Conservation (phyloP, 2,329 filamentous ascomycete genomes). For the Fusarium coicis region DNA sequence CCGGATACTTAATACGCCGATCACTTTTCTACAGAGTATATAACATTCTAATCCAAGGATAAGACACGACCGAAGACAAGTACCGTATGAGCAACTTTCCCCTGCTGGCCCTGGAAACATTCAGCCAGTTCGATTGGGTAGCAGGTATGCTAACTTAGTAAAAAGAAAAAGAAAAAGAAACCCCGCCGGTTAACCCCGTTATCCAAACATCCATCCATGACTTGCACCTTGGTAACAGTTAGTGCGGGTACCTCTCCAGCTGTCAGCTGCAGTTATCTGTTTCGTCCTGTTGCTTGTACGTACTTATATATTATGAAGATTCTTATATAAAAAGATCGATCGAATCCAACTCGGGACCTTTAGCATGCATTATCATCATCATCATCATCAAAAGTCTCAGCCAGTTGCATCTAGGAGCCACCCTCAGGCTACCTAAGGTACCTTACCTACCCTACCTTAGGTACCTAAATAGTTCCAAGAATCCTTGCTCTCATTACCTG, state of each 20-base stretch:
- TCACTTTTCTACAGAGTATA: slow-evolving; percentile 22
- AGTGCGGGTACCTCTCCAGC: neutral
- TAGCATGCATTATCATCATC: neutral
- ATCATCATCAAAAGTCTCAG: neutral
- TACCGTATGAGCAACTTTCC: neutral
- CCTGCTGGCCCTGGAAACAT: slow-evolving; percentile 14
- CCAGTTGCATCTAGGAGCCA: neutral
- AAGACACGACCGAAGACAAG: neutral
- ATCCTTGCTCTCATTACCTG: slow-evolving; percentile 6
- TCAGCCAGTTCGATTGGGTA: slow-evolving; percentile 26
- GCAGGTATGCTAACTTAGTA: neutral
- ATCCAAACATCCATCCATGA: slow-evolving; percentile 1
- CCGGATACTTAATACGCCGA: slow-evolving; percentile 18
- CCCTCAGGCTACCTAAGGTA: neutral
- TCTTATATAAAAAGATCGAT: neutral
- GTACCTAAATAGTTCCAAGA: neutral
- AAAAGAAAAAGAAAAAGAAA: neutral
- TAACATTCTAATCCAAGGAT: slow-evolving; percentile 17
- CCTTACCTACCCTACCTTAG: no score
- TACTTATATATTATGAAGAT: neutral
- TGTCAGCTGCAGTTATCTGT: neutral
- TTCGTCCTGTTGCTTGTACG: neutral
- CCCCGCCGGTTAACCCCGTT: slow-evolving; percentile 30
- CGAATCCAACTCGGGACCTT: slow-evolving; percentile 1
- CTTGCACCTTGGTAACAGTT: neutral